These are phyloP conservation scores for Euphorbia tirucalli DNA, from an alignment of 345 rosid genomes.

Conservation along the genomic window DNA sequence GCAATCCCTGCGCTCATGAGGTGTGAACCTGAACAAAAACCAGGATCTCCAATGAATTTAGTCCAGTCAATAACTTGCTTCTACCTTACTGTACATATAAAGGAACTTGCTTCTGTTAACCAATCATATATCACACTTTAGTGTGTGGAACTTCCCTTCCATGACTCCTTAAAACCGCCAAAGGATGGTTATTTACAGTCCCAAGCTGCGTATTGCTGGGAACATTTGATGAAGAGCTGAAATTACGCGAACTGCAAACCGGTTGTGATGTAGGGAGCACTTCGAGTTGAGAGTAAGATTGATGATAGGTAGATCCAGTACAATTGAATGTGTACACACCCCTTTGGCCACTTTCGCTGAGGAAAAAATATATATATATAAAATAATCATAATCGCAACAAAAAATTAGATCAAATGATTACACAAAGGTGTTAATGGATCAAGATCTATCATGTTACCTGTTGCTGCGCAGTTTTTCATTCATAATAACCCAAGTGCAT, in stretches of 20 bases:
- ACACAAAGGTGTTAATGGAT: background rate
- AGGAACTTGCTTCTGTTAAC: conserved; percentile 2
- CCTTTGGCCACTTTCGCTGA: conserved; percentile 22
- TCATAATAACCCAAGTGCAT: conserved; percentile 6
- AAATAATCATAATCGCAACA: conserved; percentile 1
- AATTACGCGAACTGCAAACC: conserved; percentile 24
- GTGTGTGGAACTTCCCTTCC: conserved; percentile 31
- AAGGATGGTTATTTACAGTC: conserved; percentile 32
- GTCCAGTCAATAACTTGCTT: conserved; percentile 6
- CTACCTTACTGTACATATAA: conserved; percentile 4
- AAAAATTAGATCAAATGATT: background rate
- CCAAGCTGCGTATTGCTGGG: conserved; percentile 28
- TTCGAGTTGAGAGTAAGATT: conserved; percentile 18
- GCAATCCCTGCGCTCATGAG: background rate
- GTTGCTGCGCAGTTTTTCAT: conserved; percentile 16
- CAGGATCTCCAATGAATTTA: conserved; percentile 2
- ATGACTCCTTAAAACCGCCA: conserved; percentile 25
- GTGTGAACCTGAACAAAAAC: background rate
- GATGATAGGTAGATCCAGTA: conserved; percentile 21
- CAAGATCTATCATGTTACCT: conserved; percentile 17
- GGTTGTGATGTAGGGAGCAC: conserved; percentile 4
- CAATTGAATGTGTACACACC: conserved; percentile 13
- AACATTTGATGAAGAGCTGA: conserved; percentile 27
- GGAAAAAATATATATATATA: background rate
- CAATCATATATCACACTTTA: conserved; percentile 2